phyloP scores from a whole-genome alignment of 345 rosid species.

The Brassica incana region DNA sequence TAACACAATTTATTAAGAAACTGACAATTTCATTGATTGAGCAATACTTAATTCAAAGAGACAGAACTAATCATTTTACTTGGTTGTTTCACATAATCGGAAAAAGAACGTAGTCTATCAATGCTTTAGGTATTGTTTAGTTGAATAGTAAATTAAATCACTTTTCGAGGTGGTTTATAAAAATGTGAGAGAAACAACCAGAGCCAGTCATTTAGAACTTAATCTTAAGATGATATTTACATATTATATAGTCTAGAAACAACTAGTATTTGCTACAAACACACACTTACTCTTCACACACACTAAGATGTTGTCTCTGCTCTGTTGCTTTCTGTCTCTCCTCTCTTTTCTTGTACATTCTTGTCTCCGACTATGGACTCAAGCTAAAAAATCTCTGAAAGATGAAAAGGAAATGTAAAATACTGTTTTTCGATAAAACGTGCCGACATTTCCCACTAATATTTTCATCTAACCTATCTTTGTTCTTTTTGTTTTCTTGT shows the following conservation, averaged over 20 bases:
- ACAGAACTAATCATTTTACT: background rate
- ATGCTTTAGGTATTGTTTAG: background rate
- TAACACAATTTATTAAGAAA: background rate
- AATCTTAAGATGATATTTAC: background rate
- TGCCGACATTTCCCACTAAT: background rate
- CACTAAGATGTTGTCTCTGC: constrained; percentile 12
- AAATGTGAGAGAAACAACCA: background rate
- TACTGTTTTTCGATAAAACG: background rate
- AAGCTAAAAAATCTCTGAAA: background rate
- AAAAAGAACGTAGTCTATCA: background rate
- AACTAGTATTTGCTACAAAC: background rate
- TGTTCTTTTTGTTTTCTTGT: constrained; percentile 8
- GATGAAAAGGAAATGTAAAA: constrained; percentile 8
- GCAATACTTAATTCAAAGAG: background rate
- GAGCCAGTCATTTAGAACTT: background rate
- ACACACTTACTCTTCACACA: background rate
- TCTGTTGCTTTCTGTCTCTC: constrained; percentile 3
- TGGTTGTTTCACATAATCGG: background rate
- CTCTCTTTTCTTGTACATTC: background rate
- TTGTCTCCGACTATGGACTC: background rate
- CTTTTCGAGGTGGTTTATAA: background rate
- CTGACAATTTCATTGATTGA: background rate
- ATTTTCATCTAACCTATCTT: background rate
- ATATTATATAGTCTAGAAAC: background rate
- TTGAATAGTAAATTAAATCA: background rate